phyloP scores from a whole-genome alignment of 2,329 filamentous ascomycete genomes.

The Ceratocystiopsis brevicomis region DNA sequence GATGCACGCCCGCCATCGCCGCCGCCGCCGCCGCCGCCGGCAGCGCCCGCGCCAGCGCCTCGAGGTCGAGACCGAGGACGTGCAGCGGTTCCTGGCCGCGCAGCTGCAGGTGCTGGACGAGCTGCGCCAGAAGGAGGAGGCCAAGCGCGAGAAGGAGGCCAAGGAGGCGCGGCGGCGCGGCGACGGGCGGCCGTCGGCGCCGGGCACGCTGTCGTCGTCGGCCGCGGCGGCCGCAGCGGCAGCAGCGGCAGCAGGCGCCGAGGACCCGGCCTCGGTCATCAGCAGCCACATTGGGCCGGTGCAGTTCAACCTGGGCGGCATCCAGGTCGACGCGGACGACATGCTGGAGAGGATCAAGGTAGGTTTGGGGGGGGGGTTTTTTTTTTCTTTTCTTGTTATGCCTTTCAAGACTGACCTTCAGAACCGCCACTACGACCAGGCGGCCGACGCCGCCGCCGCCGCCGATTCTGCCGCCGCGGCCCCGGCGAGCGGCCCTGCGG shows the following conservation, averaged over 20 bases:
- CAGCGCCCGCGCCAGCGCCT: constrained; percentile 12
- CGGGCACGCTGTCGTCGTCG: constrained; percentile 1
- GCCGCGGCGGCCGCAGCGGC: constrained; percentile 12
- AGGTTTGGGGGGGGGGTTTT: constrained; percentile 14
- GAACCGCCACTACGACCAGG: constrained; percentile 32
- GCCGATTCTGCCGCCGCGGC: background rate
- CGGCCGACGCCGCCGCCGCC: background rate
- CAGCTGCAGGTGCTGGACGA: constrained; percentile 61
- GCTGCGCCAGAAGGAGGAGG: constrained; percentile 28
- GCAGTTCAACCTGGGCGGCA: constrained; percentile 96
- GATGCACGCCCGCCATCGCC: background rate
- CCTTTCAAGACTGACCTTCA: constrained; percentile 13
- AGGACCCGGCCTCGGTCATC: constrained; percentile 20
- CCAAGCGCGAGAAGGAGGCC: constrained; percentile 18
- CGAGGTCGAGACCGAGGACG: constrained; percentile 51
- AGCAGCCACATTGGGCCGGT: constrained; percentile 83
- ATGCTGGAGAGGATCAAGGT: constrained; percentile 79
- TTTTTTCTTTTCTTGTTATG: background rate
- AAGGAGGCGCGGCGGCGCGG: constrained; percentile 17
- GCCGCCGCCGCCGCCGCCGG: constrained; percentile 1
- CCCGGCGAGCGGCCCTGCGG: constrained; percentile 10
- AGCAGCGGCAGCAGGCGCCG: constrained; percentile 13
- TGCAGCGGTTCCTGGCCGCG: constrained; percentile 56
- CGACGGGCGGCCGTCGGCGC: background rate
- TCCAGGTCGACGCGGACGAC: constrained; percentile 87